Base-by-base conservation (phyloP, 2,329 filamentous ascomycete genomes). In the Onygenales sp. region DNA sequence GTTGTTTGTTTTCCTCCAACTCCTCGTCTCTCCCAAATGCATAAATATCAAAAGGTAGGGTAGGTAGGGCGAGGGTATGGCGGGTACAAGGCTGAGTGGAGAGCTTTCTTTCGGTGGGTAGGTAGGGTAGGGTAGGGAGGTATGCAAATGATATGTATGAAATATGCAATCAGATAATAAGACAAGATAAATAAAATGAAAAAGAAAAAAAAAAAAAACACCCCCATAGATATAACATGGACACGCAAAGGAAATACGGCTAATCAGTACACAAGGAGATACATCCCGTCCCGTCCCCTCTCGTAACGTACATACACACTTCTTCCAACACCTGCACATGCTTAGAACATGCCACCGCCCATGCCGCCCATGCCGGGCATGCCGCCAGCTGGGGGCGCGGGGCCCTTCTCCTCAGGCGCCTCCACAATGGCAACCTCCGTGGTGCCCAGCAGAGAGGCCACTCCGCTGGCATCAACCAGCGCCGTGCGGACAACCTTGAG, bases 401-500 rank as follows among this genome's bases (percentile, higher is more conserved):
- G 70, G 46, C 69, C 81, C 86, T 96, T 96, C 73, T 96, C 91
- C 73, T 97, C 92, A 52, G 89, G 82, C 52, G 92, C 93, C 72
- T 98, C 93, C 50, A 96, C 91, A 60, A 98, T 95, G 61, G 93
- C 91, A 54, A 97, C 93, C 78, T 98, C 93, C 57, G 93, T 98
- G 61, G 93, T 98, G 70, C 93, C 93, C 57, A 98, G 87, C 57
- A 98, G 84, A 52, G 92, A 97, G 52, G 93, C 93, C 65, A 98
- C 93, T 75, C 93, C 93, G 68, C 86, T 92, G 64, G 93, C 93
- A 66, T 98, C 93, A 66, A 91, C 82, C 55, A 98, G 85, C 67
- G 89, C 92, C 59, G 93, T 98, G 66, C 93, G 90, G 69, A 98
- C 93, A 64, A 98, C 93, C 87, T 98, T 98, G 81, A 98, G 87